Conservation (phyloP, 164 flowering plant species). For the Cinnamomum micranthum region DNA sequence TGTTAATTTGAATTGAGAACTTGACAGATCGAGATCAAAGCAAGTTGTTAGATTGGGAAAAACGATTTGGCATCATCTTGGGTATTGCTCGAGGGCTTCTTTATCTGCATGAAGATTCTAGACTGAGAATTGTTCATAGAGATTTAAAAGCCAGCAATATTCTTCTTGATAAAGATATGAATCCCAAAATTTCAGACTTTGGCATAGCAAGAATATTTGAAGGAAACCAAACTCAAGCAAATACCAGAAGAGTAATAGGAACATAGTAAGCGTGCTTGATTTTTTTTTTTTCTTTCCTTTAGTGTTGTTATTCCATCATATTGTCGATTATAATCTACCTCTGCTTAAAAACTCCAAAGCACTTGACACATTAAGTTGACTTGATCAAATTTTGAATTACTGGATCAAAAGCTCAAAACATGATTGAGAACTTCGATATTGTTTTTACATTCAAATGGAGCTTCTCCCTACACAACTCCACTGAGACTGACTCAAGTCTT, state of each 20-base stretch:
- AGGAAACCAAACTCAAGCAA: constrained; percentile 21
- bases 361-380: background rate
- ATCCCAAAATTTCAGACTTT: constrained; percentile 51
- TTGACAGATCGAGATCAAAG: constrained; percentile 1
- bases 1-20: background rate
- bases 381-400: background rate
- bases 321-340: background rate
- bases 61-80: constrained; percentile 19
- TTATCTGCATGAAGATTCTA: constrained; percentile 59
- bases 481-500: background rate
- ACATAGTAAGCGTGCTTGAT: constrained; percentile 28
- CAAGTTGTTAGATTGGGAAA: constrained; percentile 18
- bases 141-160: constrained; percentile 60
- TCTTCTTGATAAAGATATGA: constrained; percentile 41
- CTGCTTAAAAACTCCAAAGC: too few species aligned
- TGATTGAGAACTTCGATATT: background rate
- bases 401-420: background rate
- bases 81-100: constrained; percentile 56
- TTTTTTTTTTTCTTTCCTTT: background rate
- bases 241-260: constrained; percentile 27
- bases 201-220: constrained; percentile 41
- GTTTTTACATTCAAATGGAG: background rate
- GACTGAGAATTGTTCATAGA: constrained; percentile 44
- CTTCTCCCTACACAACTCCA: background rate
- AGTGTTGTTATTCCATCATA: background rate